Percentiles rank a stretch among this genome's conserved stretches.
Conservation (phyloP, 345 rosid species). For the Geranium rotundifolium region DNA sequence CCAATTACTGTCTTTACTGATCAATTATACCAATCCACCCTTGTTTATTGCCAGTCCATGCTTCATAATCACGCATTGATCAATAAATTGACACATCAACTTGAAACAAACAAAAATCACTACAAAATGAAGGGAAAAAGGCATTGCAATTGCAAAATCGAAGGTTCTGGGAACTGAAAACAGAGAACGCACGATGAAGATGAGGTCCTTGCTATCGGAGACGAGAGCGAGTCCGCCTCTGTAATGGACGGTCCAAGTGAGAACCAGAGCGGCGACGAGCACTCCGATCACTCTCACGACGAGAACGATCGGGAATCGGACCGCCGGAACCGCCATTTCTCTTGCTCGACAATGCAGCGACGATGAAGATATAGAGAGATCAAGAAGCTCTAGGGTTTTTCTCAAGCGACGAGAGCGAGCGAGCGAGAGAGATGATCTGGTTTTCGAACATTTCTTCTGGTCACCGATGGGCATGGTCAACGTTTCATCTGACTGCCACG, state of each 20-base stretch:
- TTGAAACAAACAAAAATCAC: too few relatives aligned
- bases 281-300: constrained; percentile 46
- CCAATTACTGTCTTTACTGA: too few relatives aligned
- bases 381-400: background rate
- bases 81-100: too few relatives aligned
- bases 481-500: too few relatives aligned
- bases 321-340: constrained; percentile 27
- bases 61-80: background rate
- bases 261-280: constrained; percentile 36
- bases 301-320: constrained; percentile 24
- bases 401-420: too few relatives aligned
- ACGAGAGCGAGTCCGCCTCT: constrained; percentile 87
- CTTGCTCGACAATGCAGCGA: background rate
- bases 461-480: too few relatives aligned
- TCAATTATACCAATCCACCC: too few relatives aligned
- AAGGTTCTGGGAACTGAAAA: constrained; percentile 28
- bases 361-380: background rate
- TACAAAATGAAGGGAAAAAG: too few relatives aligned
- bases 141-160: constrained; percentile 13
- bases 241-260: constrained; percentile 65
- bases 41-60: too few relatives aligned
- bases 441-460: too few relatives aligned
- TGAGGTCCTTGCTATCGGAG: constrained; percentile 51
- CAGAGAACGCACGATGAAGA: constrained; percentile 15
- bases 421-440: too few relatives aligned